These are phyloP conservation scores for Musa schizocarpa DNA, from an alignment of 176 grass and related monocot species.

Conservation along the genomic window DNA sequence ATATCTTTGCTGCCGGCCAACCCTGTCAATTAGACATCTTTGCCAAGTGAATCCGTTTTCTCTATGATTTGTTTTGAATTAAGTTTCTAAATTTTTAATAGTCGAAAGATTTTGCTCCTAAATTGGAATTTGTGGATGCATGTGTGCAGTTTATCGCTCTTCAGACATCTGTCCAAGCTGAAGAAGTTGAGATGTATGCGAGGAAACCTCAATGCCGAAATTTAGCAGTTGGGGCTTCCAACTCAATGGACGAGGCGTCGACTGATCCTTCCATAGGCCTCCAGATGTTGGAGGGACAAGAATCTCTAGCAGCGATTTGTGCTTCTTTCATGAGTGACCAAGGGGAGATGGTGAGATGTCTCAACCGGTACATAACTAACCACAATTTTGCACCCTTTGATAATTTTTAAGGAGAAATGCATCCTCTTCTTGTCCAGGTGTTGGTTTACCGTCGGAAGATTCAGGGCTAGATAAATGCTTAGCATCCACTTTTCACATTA, in stretches of 20 bases:
- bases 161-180: constrained; percentile 36
- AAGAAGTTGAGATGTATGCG: constrained; percentile 52
- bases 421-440: neutral
- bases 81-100: neutral
- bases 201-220: constrained; percentile 17
- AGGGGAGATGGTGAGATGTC: constrained; percentile 15
- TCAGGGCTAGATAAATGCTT: neutral
- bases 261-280: constrained; percentile 4
- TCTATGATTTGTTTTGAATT: constrained; percentile 2
- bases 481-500: neutral
- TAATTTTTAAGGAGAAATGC: neutral
- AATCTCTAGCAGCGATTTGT: constrained; percentile 4
- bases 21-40: constrained; percentile 44
- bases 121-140: constrained; percentile 1
- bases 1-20: constrained; percentile 60
- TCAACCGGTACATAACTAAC: neutral
- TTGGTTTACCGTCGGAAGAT: constrained; percentile 2
- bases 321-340: neutral
- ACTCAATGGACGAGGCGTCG: neutral
- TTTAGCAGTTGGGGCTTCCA: neutral
- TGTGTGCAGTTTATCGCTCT: constrained; percentile 42
- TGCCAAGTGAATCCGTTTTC: constrained; percentile 38
- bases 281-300: constrained; percentile 5
- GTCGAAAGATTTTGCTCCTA: constrained; percentile 15
- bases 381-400: too few species aligned